phyloP scores from a whole-genome alignment of 228 moss, liverwort and hornwort species.

The Sphagnum magellanicum region DNA sequence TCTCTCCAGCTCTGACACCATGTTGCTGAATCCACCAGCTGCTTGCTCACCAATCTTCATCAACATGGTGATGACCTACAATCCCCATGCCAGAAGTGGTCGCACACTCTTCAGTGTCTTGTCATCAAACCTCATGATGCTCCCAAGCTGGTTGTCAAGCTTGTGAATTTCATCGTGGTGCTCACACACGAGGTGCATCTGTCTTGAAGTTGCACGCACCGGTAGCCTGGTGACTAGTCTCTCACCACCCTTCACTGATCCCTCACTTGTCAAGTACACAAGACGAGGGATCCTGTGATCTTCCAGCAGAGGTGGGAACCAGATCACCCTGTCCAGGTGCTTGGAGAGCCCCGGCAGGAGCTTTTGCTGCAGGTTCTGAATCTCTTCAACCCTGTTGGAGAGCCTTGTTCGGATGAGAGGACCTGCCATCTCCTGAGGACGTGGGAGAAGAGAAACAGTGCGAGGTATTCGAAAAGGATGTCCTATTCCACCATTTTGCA shows the following conservation, averaged over 20 bases:
- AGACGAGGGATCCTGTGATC: conserved; percentile 42
- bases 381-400: conserved; percentile 13
- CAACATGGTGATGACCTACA: conserved; percentile 37
- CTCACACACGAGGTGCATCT: conserved; percentile 56
- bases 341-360: conserved; percentile 30
- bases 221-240: conserved; percentile 31
- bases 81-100: conserved; percentile 49
- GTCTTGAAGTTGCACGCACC: conserved; percentile 36
- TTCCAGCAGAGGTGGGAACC: conserved; percentile 35
- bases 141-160: conserved; percentile 43
- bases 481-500: no score
- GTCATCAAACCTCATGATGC: conserved; percentile 48
- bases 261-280: conserved; percentile 42
- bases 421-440: conserved; percentile 43
- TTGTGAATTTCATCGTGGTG: conserved; percentile 51
- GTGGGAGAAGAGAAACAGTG: conserved; percentile 44
- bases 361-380: conserved; percentile 18
- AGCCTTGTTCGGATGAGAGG: conserved; percentile 24
- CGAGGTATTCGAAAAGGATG: conserved; percentile 33
- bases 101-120: conserved; percentile 38
- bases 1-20: no score
- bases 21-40: conserved; percentile 40
- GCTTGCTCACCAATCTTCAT: conserved; percentile 40
- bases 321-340: conserved; percentile 33
- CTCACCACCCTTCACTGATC: conserved; percentile 38